Base-by-base conservation (phyloP, 1,139 yeast species). In the Pichia norvegensis region DNA sequence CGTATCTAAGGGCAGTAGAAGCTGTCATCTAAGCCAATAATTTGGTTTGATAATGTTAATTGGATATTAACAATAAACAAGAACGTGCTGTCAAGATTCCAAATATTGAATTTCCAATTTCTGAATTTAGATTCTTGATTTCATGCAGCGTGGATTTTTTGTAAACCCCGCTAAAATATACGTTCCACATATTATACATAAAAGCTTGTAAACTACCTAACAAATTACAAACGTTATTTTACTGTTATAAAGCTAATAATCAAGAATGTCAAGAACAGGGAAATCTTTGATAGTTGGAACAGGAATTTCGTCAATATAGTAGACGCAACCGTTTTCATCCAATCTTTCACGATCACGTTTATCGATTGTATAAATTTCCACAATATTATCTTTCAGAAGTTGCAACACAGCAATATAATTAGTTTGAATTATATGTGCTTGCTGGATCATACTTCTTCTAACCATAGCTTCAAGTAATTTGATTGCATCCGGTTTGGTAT, bases 271-370 rank as follows among this genome's bases (percentile, higher is more conserved):
- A 57, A 71, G 70, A 56, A 62, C 69, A 8, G 86, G 81, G 64
- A 83, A 83, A 4, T 74, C 81, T 36, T 67, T 68, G 46, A 85
- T 73, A 19, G 55, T 63, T 1, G 95, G 95, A 29, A 72, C 69
- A 4, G 87, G 86, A 37, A 83, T 81, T 61, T 79, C 88, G 8
- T 85, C 85, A 41, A 84, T 72, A 53, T 79, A 69, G 55, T 86
- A 90, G 13, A 86, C 74, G 53, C 84, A 81, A 2, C 97, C 97
- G 52, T 86, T 79, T 40, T 90, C 97, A 61, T 88, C 94, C 46
- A 85, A 68, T 64, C 97, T 77, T 65, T 87, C 95, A 55, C 96
- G 74, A 58, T 88, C 96, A 54, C 77, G 78, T 56, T 86, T 95
- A 54, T 85, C 81, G 67, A 86, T 79, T 41, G 74, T 70, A 65